A percentile compares a stretch with the other conserved stretches of the same genome.
Evolutionary conservation across 208 protist species (phyloP).

Genomic region (Sergeia podlipaevii): DNA sequence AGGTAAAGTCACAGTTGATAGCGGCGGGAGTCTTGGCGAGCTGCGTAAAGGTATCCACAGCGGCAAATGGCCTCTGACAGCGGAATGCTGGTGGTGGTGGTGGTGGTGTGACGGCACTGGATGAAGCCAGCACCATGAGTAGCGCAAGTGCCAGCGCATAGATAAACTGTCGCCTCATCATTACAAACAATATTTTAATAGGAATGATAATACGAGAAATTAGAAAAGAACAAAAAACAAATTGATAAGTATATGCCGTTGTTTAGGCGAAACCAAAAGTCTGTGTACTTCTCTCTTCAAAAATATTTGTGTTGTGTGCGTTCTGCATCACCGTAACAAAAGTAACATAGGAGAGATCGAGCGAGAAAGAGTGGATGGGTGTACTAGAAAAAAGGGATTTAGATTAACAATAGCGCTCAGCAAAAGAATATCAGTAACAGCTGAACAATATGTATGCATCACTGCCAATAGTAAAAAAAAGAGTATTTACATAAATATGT

Average conservation of each 20-base stretch:
- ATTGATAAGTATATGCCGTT: neutral
- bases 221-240: neutral
- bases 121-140: too few species aligned
- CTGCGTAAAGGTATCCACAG: slow-evolving; percentile 26
- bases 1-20: slow-evolving; percentile 57
- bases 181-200: too few species aligned
- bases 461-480: too few species aligned
- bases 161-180: too few species aligned
- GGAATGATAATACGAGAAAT: neutral
- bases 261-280: neutral
- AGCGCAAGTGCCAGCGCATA: too few species aligned
- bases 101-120: neutral
- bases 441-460: too few species aligned
- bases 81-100: slow-evolving; percentile 23
- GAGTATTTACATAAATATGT: too few species aligned
- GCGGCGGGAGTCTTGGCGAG: slow-evolving; percentile 22
- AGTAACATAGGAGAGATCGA: too few species aligned
- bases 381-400: too few species aligned
- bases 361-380: too few species aligned
- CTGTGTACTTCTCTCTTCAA: neutral
- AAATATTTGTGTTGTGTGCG: neutral
- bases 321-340: neutral
- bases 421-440: neutral
- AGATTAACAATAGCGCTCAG: neutral
- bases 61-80: slow-evolving; percentile 53